Base-by-base conservation (phyloP, 192 early-diverging fungal genomes). In the Obelidium mucronatum region DNA sequence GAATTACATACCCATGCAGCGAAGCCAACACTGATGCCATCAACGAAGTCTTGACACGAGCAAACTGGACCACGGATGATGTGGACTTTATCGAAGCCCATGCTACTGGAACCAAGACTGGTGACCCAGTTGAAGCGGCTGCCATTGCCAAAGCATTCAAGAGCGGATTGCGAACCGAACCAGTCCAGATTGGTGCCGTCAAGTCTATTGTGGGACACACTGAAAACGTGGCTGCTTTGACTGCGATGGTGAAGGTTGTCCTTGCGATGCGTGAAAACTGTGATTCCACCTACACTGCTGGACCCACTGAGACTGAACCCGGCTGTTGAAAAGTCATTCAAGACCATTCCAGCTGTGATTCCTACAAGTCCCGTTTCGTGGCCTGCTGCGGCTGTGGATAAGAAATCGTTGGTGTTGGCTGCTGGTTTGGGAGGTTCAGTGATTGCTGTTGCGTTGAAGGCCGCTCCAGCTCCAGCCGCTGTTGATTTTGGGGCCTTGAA, bases 351-450 rank as follows among this genome's bases (percentile, higher is more conserved):
- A 1, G 58, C 58, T 13, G 28, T 60, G 22, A 30, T 60, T 0
- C 58, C 58, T 28, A 19, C 22, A 15, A 15, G 13, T 15, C 1
- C 30, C 22, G 30, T 30, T 30, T 13, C 22, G 30, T 60, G 58
- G 58, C 58, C 58, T 28, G 13, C 17, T 13, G 22, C 19, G 13
- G 22, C 1, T 15, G 35, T 51, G 39, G 31, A 26, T 26, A 67
- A 67, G 31, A 44, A 58, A 26, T 1, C 66, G 2, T 26, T 67
- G 17, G 66, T 67, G 33, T 28, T 67, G 33, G 19, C 66, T 15
- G 66, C 66, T 28, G 66, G 66, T 67, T 36, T 67, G 22, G 53
- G 66, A 17, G 66, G 66, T 44, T 26, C 33, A n/a, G 35, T 67
- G 13, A 30, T 24, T 26, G 53, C 33, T 44, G 13, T 67, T 58